phyloP scores from a whole-genome alignment of 164 flowering plant species.

The Chimonanthus praecox region DNA sequence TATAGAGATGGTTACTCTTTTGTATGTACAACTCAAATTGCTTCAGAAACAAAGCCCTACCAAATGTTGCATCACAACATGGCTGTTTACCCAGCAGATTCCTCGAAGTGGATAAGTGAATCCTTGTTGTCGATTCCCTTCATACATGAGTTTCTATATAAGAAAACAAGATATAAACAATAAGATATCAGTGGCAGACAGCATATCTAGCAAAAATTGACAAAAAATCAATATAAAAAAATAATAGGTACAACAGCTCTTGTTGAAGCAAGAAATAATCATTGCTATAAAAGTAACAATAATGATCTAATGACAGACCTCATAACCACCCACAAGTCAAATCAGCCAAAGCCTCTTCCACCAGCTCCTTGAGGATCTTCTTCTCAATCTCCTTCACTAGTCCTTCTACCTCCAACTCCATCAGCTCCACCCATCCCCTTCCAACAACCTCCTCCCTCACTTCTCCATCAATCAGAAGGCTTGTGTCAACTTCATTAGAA shows the following conservation, averaged over 20 bases:
- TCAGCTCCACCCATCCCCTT: constrained; percentile 47
- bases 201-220: background rate
- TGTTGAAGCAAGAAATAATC: background rate
- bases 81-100: too few relatives aligned
- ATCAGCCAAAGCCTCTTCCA: constrained; percentile 67
- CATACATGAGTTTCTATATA: background rate
- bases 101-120: too few relatives aligned
- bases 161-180: background rate
- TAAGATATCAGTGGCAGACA: background rate
- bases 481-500: constrained; percentile 35
- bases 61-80: too few relatives aligned
- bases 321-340: constrained; percentile 41
- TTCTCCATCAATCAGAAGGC: constrained; percentile 55
- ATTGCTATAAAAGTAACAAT: background rate
- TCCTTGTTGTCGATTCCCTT: background rate
- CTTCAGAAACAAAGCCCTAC: too few relatives aligned
- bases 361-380: constrained; percentile 62
- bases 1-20: too few relatives aligned
- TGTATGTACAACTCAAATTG: too few relatives aligned
- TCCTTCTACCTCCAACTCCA: constrained; percentile 44
- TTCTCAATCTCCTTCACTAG: constrained; percentile 60
- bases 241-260: background rate
- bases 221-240: background rate
- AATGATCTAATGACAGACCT: constrained; percentile 7
- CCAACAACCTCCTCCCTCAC: constrained; percentile 69